Conservation (phyloP, 768 basidiomycete genomes). For the Grammothele lineata region DNA sequence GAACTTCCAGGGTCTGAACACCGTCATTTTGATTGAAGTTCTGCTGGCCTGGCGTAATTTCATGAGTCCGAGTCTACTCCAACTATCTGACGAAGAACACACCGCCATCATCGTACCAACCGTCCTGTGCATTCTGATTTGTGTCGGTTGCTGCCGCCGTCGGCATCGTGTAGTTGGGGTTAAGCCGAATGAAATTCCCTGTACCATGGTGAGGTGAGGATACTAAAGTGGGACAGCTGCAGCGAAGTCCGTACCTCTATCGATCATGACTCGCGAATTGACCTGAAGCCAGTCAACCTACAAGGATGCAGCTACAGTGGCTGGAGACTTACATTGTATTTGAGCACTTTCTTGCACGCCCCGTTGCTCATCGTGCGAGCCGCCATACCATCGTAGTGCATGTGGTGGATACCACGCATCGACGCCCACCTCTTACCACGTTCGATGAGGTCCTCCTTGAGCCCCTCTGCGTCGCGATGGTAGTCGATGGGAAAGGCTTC, state of each 20-base stretch:
- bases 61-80: no score
- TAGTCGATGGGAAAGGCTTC: slow-evolving; percentile 50
- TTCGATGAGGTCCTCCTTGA: slow-evolving; percentile 34
- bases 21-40: not conserved
- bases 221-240: not conserved
- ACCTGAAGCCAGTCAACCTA: slow-evolving; percentile 34
- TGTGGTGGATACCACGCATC: slow-evolving; percentile 49
- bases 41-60: no score
- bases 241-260: slow-evolving; percentile 34
- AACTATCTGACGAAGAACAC: no score
- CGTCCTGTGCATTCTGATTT: not conserved
- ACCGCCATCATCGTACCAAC: no score
- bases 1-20: not conserved
- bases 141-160: slow-evolving; percentile 14
- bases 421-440: slow-evolving; percentile 53
- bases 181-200: slow-evolving; percentile 48
- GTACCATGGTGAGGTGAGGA: not conserved
- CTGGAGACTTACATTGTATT: slow-evolving; percentile 39
- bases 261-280: slow-evolving; percentile 57
- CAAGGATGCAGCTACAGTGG: not conserved
- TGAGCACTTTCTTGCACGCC: slow-evolving; percentile 33
- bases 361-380: slow-evolving; percentile 19
- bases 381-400: slow-evolving; percentile 41
- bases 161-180: slow-evolving; percentile 48
- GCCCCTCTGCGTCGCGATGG: slow-evolving; percentile 37